Conservation (phyloP, 352 stramenopile genomes). For the Globisporangium sylvaticum region DNA sequence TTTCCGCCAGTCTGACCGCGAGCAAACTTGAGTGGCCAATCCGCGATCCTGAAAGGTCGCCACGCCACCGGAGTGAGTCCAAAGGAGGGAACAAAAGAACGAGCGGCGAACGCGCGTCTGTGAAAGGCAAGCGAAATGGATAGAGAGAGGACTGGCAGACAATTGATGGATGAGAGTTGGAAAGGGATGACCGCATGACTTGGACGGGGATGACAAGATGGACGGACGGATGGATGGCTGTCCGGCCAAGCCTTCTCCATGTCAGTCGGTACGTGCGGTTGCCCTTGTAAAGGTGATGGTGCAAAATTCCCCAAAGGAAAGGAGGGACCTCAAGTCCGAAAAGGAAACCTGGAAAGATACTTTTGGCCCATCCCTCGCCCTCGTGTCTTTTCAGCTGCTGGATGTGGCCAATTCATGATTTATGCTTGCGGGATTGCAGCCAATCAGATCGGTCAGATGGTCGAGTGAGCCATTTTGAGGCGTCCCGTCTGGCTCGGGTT, state of each 20-base stretch:
- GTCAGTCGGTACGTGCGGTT: neutral
- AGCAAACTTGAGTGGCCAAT: neutral
- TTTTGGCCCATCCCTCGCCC: neutral
- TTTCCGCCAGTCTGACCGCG: no score
- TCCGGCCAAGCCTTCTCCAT: neutral
- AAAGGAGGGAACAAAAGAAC: conserved; percentile 3
- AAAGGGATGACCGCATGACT: neutral
- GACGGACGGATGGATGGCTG: neutral
- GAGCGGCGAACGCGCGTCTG: neutral
- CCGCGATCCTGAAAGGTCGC: neutral
- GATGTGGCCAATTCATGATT: conserved; percentile 4
- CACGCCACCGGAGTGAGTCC: neutral
- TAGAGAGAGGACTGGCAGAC: no score
- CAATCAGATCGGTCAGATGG: conserved; percentile 7
- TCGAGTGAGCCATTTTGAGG: neutral
- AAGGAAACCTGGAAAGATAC: neutral
- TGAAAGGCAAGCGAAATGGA: neutral
- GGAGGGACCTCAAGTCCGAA: conserved; percentile 4
- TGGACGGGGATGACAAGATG: neutral
- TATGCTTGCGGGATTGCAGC: neutral
- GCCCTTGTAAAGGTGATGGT: neutral
- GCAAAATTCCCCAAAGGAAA: neutral
- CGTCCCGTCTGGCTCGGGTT: neutral
- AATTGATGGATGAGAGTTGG: neutral
- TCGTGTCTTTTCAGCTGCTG: neutral